Base-by-base conservation (phyloP, 2,329 filamentous ascomycete genomes). In the Thelonectria olida region DNA sequence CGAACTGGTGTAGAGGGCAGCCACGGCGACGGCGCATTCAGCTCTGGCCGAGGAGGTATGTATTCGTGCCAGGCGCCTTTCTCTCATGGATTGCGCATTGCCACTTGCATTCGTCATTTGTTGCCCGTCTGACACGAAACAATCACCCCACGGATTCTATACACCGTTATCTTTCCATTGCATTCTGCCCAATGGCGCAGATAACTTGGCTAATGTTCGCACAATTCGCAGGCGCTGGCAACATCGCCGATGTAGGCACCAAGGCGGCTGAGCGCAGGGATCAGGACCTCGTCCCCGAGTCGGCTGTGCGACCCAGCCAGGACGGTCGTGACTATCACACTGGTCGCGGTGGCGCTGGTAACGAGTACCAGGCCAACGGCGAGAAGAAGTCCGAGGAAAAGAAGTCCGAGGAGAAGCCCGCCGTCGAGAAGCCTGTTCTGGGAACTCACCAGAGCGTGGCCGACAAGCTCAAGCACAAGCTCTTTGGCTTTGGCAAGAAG, bases 311-410 rank as follows among this genome's bases (percentile, higher is more conserved):
- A 23, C 77, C 80, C 25, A 82, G 79, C 70, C 75, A 77, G 49
- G 81, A 86, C 15, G 76, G 79, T 53, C 72, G 76, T 59, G 83
- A 85, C 71, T 84, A 81, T 74, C 86, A 89, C 77, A 83, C 81
- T 39, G 87, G 87, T 58, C 85, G 86, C 28, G 86, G 86, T 70
- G 86, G 86, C 59, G 85, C 83, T 9, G 86, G 85, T 52, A 89
- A 89, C 73, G 83, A 65, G 39, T 59, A 83, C 73, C 78, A 82
- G 67, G 66, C 78, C 45, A 72, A 72, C 34, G 65, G 67, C 59
- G 72, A 76, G 61, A 73, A 74, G 67, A 72, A 72, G 55, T 62
- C 71, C 7, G 67, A 71, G 15, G 70, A 74, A 22, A 70, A 74
- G 65, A 68, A 69, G 36, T 61, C 69, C 34, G 64, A 69, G 5